These are phyloP conservation scores for Iberis pinnata DNA, from an alignment of 345 rosid genomes.

Conservation along the genomic window DNA sequence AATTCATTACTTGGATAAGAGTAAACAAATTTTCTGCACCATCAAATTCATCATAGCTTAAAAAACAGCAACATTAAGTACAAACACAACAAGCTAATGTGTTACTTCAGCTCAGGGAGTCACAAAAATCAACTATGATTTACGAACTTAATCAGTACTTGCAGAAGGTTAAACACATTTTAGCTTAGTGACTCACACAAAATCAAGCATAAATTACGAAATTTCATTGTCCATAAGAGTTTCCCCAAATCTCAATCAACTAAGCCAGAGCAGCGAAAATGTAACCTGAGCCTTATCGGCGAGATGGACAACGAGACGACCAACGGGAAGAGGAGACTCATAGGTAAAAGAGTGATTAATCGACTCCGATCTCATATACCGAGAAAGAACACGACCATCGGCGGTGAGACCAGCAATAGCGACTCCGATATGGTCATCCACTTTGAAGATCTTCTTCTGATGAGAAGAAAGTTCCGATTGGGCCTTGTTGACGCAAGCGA, in stretches of 20 bases:
- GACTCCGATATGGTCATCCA: constrained; percentile 95
- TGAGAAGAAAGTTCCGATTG: constrained; percentile 92
- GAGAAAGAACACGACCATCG: constrained; percentile 92
- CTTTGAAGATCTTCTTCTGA: constrained; percentile 97
- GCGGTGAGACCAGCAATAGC: constrained; percentile 98
- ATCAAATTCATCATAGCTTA: no score
- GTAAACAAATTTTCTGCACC: neutral
- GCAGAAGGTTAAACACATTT: no score
- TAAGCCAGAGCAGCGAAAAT: neutral
- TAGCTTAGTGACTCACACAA: neutral
- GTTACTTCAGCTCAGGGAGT: no score
- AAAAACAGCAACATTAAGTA: neutral
- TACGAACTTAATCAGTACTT: no score
- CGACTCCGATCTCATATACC: constrained; percentile 93
- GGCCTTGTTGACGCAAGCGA: constrained; percentile 90
- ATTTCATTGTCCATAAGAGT: neutral
- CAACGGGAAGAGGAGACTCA: constrained; percentile 95
- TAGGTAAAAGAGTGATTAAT: constrained; percentile 78
- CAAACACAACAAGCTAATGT: neutral
- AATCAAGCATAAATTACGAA: neutral
- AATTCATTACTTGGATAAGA: no score
- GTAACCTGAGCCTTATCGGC: constrained; percentile 99
- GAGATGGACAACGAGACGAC: constrained; percentile 89
- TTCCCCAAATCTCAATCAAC: neutral
- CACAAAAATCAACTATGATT: no score